Conservation (phyloP, 768 basidiomycete genomes). For the Royoungia palumana region DNA sequence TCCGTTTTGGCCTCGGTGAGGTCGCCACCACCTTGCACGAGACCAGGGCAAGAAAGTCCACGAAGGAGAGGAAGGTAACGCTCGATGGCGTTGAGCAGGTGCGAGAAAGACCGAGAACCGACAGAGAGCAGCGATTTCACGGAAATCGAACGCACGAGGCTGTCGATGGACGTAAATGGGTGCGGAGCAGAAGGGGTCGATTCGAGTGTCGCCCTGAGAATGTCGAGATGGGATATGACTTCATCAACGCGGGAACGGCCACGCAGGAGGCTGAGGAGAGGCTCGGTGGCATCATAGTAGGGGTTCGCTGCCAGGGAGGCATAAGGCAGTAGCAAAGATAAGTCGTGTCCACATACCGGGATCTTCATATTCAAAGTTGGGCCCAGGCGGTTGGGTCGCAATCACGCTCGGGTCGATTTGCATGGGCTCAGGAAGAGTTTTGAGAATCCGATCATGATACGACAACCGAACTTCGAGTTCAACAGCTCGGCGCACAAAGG, state of each 20-base stretch:
- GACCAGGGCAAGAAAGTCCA: conserved; percentile 41
- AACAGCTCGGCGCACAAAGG: conserved; percentile 82
- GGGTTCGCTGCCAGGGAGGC: conserved; percentile 55
- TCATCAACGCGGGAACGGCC: conserved; percentile 77
- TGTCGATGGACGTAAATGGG: conserved; percentile 55
- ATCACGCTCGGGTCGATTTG: conserved; percentile 64
- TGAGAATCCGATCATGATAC: conserved; percentile 89
- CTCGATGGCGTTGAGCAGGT: conserved; percentile 96
- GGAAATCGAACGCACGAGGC: conserved; percentile 69
- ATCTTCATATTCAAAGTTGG: conserved; percentile 82
- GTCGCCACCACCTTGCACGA: conserved; percentile 26
- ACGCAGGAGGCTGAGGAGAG: conserved; percentile 77
- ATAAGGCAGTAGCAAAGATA: not conserved
- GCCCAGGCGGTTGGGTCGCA: conserved; percentile 67
- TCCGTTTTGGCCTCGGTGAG: conserved; percentile 61
- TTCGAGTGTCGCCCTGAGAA: conserved; percentile 62
- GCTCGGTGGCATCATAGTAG: conserved; percentile 75
- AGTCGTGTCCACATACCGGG: conserved; percentile 45
- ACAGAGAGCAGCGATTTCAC: conserved; percentile 88
- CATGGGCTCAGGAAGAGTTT: conserved; percentile 83
- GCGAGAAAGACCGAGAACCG: conserved; percentile 94
- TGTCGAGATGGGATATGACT: conserved; percentile 70
- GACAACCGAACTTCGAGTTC: conserved; percentile 89
- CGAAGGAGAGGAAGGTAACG: conserved; percentile 82
- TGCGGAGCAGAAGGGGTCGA: conserved; percentile 51